These are phyloP conservation scores for Cytospora paraplurivora DNA, from an alignment of 2,329 filamentous ascomycete species.

Conservation along the genomic window DNA sequence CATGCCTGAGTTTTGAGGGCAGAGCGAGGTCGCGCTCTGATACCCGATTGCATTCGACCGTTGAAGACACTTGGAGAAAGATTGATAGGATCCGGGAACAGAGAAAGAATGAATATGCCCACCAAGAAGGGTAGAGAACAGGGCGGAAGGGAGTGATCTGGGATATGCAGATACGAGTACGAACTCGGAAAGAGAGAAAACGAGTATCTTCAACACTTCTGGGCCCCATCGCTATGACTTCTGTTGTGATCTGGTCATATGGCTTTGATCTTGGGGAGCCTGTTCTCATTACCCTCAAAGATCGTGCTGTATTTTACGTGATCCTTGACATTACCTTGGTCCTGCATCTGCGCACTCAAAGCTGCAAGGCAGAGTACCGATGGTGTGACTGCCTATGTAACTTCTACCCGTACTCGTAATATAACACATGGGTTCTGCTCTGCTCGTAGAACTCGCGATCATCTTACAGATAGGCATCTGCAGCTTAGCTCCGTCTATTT, in stretches of 20 bases:
- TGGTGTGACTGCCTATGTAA: no score
- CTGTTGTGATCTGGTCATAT: not conserved
- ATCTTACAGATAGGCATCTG: not conserved
- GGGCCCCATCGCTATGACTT: not conserved
- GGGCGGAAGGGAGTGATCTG: not conserved
- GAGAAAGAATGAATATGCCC: constrained; percentile 1
- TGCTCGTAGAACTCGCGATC: not conserved
- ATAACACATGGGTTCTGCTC: no score
- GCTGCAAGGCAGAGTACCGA: no score
- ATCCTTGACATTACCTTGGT: not conserved
- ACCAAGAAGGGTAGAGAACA: not conserved
- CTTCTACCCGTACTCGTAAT: no score
- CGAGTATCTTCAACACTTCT: not conserved
- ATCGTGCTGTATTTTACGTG: not conserved
- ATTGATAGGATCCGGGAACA: constrained; percentile 5
- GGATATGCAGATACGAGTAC: constrained; percentile 6
- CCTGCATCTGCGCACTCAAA: no score
- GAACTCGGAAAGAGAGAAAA: constrained; percentile 3
- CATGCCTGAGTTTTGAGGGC: not conserved
- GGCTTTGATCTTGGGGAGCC: not conserved
- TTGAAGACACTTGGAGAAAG: constrained; percentile 10
- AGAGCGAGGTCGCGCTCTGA: constrained; percentile 21
- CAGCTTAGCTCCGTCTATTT: not conserved
- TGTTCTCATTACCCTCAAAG: not conserved
- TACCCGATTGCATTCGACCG: constrained; percentile 17